A percentile compares a stretch with the other conserved stretches of the same genome.
These are phyloP conservation scores for Camellia oleifera DNA, from an alignment of 179 eudicot genomes.

Conservation along the genomic window DNA sequence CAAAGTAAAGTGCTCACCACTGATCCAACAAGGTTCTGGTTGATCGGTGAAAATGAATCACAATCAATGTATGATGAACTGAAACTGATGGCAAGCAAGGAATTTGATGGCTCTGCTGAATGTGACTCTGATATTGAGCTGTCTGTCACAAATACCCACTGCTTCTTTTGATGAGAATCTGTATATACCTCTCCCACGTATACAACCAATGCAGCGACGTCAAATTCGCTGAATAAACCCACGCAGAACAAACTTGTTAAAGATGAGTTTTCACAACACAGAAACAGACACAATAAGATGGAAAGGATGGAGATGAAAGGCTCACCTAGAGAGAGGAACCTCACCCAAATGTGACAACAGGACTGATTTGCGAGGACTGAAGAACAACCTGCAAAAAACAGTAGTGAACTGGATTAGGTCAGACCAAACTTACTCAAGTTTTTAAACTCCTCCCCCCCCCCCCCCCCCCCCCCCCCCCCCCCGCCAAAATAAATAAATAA, in stretches of 20 bases:
- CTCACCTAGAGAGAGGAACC: slow-evolving; percentile 72
- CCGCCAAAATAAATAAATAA: background rate
- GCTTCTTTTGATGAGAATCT: slow-evolving; percentile 60
- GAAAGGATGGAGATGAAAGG: slow-evolving; percentile 10
- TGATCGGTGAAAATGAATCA: slow-evolving; percentile 56
- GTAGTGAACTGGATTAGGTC: slow-evolving; percentile 13
- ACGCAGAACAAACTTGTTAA: slow-evolving; percentile 6
- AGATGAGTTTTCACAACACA: background rate
- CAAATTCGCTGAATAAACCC: slow-evolving; percentile 72
- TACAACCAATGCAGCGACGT: slow-evolving; percentile 67
- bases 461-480: too few species aligned
- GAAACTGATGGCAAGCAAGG: slow-evolving; percentile 84
- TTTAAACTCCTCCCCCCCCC: background rate
- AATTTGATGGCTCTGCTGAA: slow-evolving; percentile 30
- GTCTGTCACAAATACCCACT: slow-evolving; percentile 94
- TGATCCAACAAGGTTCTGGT: slow-evolving; percentile 68
- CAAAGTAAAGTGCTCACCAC: slow-evolving; percentile 42
- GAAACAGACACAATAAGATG: slow-evolving; percentile 13
- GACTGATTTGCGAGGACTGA: slow-evolving; percentile 66
- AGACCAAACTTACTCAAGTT: background rate
- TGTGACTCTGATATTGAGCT: slow-evolving; percentile 45
- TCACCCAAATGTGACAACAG: slow-evolving; percentile 58
- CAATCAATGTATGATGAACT: slow-evolving; percentile 43
- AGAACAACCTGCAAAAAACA: slow-evolving; percentile 58
- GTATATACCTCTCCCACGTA: slow-evolving; percentile 71